Conservation (phyloP, 1,284 basidiomycete species). For the Moesziomyces globuligerus region DNA sequence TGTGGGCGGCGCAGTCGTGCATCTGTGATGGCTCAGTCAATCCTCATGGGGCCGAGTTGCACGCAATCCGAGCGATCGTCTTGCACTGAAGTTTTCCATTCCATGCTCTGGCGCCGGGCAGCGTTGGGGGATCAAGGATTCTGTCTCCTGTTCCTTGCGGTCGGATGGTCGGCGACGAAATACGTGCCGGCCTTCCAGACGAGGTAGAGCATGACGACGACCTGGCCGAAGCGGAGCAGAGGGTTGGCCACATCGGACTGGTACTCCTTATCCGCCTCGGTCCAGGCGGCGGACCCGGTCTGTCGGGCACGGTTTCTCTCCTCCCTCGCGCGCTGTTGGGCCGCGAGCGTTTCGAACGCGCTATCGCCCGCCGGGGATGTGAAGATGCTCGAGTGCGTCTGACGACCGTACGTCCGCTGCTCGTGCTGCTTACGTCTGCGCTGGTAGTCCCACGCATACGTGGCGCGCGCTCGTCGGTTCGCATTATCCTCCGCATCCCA, state of each 20-base stretch:
- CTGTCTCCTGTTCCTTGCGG: not conserved
- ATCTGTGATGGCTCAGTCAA: no score
- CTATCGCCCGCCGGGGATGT: not conserved
- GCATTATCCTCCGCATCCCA: conserved; percentile 50
- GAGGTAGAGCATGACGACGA: conserved; percentile 43
- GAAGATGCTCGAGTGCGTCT: conserved; percentile 16
- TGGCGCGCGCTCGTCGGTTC: conserved; percentile 51
- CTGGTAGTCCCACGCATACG: conserved; percentile 66
- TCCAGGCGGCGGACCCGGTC: conserved; percentile 7
- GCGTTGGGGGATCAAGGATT: no score
- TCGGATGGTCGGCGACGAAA: conserved; percentile 16
- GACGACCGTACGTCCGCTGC: conserved; percentile 3
- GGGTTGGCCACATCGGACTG: conserved; percentile 45
- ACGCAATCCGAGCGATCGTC: no score
- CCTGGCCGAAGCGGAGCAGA: conserved; percentile 55
- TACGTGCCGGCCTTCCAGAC: conserved; percentile 48
- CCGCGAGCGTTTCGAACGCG: conserved; percentile 41
- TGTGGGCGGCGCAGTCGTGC: no score
- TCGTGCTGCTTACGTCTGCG: conserved; percentile 19
- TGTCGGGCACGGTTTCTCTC: conserved; percentile 28
- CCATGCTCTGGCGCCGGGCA: no score
- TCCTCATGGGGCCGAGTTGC: no score
- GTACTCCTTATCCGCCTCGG: conserved; percentile 26
- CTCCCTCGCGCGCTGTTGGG: conserved; percentile 31
- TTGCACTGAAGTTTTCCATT: no score